phyloP scores from a whole-genome alignment of 23 red algal species.

The Cyanidium caldarium region DNA sequence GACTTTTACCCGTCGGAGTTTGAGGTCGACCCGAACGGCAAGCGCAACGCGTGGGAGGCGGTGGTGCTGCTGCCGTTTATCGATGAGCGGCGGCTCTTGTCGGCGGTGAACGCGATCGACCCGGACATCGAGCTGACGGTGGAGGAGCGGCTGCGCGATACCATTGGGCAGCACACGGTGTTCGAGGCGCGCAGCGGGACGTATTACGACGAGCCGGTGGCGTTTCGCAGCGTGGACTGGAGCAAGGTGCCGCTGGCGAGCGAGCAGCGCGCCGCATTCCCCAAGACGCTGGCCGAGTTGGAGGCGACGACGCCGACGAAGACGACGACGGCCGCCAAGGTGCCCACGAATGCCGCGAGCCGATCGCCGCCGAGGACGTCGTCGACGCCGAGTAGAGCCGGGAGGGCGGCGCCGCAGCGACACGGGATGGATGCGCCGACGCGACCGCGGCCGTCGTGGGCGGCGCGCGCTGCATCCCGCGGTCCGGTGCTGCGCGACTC shows the following conservation, averaged over 20 bases:
- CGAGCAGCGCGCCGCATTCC: neutral
- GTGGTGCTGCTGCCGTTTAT: conserved; percentile 91
- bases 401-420: neutral
- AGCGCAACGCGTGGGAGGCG: conserved; percentile 87
- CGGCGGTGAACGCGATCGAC: conserved; percentile 35
- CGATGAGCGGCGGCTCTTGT: conserved; percentile 39
- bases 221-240: neutral
- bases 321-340: neutral
- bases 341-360: neutral
- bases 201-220: neutral
- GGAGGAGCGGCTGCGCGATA: conserved; percentile 34
- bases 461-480: too few species aligned
- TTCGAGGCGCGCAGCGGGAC: conserved; percentile 17
- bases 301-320: neutral
- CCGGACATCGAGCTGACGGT: conserved; percentile 26
- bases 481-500: too few species aligned
- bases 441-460: too few species aligned
- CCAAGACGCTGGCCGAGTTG: neutral
- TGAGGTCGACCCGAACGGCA: conserved; percentile 72
- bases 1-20: conserved; percentile 73
- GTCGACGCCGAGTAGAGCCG: neutral
- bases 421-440: too few species aligned
- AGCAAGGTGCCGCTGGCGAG: neutral
- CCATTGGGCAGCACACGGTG: conserved; percentile 23
- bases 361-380: neutral